phyloP scores from a whole-genome alignment of 73 alveolate species.

The Paramecium octaurelia region DNA sequence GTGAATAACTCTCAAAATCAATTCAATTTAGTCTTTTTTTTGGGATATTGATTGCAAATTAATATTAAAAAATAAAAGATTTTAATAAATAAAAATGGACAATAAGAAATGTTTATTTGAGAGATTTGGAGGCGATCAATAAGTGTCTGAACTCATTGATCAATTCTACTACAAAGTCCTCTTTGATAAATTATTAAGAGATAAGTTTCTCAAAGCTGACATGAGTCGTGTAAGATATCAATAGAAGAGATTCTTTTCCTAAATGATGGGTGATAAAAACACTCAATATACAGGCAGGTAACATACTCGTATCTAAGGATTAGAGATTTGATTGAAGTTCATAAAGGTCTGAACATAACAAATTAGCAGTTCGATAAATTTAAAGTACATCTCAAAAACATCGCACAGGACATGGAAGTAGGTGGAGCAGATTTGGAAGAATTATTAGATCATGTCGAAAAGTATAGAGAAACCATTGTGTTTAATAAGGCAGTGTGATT shows the following conservation, averaged over 20 bases:
- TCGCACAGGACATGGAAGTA: slow-evolving; percentile 27
- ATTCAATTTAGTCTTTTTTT: neutral
- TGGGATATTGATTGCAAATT: neutral
- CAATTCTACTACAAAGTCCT: slow-evolving; percentile 34
- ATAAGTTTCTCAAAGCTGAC: slow-evolving; percentile 43
- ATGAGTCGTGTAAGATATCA: slow-evolving; percentile 35
- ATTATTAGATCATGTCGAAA: slow-evolving; percentile 36
- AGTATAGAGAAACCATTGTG: neutral
- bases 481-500: slow-evolving; percentile 31
- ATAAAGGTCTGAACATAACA: neutral
- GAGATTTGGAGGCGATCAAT: slow-evolving; percentile 45
- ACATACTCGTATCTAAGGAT: neutral
- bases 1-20: neutral
- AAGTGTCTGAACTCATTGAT: slow-evolving; percentile 40
- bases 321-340: slow-evolving; percentile 39
- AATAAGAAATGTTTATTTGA: slow-evolving; percentile 23
- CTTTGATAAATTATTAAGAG: slow-evolving; percentile 41
- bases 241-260: slow-evolving; percentile 12
- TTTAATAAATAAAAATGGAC: neutral
- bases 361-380: slow-evolving; percentile 42
- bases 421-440: neutral
- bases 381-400: slow-evolving; percentile 17
- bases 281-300: slow-evolving; percentile 50
- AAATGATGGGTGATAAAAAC: slow-evolving; percentile 45
- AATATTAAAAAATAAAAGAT: neutral